Evolutionary conservation across 2,329 filamentous ascomycete species (phyloP).

Genomic region (Cytospora mali): DNA sequence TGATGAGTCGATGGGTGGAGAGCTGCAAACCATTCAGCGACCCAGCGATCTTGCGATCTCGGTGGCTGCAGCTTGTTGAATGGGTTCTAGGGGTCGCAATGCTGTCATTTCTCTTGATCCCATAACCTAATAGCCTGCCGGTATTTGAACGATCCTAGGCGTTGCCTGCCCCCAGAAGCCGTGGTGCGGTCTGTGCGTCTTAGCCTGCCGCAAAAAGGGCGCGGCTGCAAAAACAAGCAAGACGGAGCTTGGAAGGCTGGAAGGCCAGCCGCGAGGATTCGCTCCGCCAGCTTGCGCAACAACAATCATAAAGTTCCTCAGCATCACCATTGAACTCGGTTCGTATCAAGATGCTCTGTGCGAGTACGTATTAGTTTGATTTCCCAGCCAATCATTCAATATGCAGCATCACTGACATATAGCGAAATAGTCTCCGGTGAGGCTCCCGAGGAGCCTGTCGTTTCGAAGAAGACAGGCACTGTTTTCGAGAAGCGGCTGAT

Average conservation of each 20-base stretch:
- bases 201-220: background rate
- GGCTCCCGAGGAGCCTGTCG: constrained; percentile 90
- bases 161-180: too few species aligned
- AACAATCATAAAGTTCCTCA: background rate
- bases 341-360: constrained; percentile 27
- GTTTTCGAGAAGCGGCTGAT: constrained; percentile 95
- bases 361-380: constrained; percentile 22
- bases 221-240: constrained; percentile 21
- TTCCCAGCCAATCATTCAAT: background rate
- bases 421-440: constrained; percentile 82
- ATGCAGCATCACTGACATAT: constrained; percentile 10
- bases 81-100: background rate
- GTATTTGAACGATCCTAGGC: background rate
- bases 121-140: background rate
- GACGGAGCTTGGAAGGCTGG: constrained; percentile 2
- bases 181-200: background rate
- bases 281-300: background rate
- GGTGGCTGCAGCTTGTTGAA: too few species aligned
- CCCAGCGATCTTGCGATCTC: background rate
- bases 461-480: constrained; percentile 90
- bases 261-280: constrained; percentile 10
- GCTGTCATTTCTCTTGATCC: background rate
- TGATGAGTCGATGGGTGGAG: background rate
- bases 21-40: background rate
- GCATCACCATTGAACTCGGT: constrained; percentile 2